Percentiles rank a stretch among this genome's conserved stretches.
Conservation (phyloP, 2,329 filamentous ascomycete genomes). For the Sarocladium kiliense region DNA sequence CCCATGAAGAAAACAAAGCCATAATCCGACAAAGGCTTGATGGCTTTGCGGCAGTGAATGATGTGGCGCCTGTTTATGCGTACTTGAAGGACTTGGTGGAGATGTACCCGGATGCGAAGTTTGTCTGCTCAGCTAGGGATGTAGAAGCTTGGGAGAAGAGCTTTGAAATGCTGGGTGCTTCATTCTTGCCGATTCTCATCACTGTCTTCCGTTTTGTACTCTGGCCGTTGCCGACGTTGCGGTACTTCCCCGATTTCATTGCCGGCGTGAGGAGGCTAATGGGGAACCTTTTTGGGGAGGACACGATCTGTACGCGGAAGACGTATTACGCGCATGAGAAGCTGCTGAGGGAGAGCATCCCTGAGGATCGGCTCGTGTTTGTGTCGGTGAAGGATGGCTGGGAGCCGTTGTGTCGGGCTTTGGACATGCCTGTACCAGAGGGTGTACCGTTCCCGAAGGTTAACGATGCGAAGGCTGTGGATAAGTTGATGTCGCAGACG, state of each 20-base stretch:
- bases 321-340: constrained; percentile 10
- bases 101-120: constrained; percentile 16
- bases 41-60: constrained; percentile 6
- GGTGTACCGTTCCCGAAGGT: constrained; percentile 9
- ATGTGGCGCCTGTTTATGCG: background rate
- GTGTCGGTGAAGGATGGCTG: constrained; percentile 1
- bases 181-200: background rate
- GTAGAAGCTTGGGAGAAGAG: constrained; percentile 15
- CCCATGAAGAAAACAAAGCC: constrained; percentile 1
- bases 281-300: constrained; percentile 10
- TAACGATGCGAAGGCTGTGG: constrained; percentile 11
- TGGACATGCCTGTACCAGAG: constrained; percentile 7
- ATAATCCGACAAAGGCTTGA: background rate
- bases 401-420: constrained; percentile 7
- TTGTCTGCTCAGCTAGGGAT: constrained; percentile 17
- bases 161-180: constrained; percentile 8
- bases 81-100: constrained; percentile 9
- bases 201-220: constrained; percentile 15
- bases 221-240: constrained; percentile 14
- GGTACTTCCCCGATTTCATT: constrained; percentile 14
- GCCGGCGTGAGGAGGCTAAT: constrained; percentile 10
- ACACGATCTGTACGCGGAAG: constrained; percentile 6
- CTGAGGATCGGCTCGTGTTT: background rate
- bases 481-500: background rate
- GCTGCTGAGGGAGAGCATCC: constrained; percentile 3